A percentile compares a stretch with the other conserved stretches of the same genome.
phyloP scores from a whole-genome alignment of 78 protist genomes.

The Dictyostelium intermedium region DNA sequence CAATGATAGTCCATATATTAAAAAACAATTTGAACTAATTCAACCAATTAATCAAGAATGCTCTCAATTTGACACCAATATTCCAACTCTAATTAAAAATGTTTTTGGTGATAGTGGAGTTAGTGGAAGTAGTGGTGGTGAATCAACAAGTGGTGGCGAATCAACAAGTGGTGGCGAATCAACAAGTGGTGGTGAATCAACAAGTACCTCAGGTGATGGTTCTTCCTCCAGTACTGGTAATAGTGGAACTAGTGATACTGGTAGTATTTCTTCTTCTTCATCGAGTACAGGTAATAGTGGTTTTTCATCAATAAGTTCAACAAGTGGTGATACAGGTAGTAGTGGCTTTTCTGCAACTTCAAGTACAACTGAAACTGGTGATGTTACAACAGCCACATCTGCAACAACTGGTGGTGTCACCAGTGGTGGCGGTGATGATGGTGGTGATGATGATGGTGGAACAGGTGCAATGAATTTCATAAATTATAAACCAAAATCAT shows the following conservation, averaged over 20 bases:
- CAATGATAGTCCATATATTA: background rate
- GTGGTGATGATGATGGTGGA: background rate
- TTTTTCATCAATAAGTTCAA: background rate
- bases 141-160: background rate
- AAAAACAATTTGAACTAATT: background rate
- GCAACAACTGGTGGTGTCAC: background rate
- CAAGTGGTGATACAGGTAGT: background rate
- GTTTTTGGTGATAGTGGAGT: background rate
- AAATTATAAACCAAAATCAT: background rate
- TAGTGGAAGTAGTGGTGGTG: background rate
- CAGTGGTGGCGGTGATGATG: background rate
- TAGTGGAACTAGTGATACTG: background rate
- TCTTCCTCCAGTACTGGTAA: too few relatives aligned
- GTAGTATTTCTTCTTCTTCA: background rate
- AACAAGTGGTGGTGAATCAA: too few relatives aligned
- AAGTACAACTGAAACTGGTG: background rate
- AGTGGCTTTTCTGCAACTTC: background rate
- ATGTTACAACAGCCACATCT: background rate
- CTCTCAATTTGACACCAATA: background rate
- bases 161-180: too few relatives aligned
- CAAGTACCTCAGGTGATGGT: too few relatives aligned
- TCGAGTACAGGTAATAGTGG: background rate
- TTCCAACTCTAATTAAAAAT: too few relatives aligned
- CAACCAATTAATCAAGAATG: background rate
- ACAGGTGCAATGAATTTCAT: background rate